phyloP scores from a whole-genome alignment of 2,329 filamentous ascomycete genomes.

The Penicillium sp. region DNA sequence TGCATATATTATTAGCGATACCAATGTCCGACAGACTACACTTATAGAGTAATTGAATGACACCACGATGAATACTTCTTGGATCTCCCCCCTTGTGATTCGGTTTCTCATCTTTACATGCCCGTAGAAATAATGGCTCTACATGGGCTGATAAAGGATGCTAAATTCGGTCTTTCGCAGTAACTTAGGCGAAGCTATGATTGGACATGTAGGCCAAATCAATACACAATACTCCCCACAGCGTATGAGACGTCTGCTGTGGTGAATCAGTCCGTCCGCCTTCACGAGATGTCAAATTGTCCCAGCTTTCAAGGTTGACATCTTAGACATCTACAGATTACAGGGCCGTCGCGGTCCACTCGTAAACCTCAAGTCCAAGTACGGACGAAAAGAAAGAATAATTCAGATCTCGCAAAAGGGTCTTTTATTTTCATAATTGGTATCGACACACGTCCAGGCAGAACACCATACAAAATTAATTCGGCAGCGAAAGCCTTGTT shows the following conservation, averaged over 20 bases:
- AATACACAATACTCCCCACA: neutral
- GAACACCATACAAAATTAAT: constrained; percentile 42
- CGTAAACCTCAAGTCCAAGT: no score
- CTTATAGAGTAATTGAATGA: neutral
- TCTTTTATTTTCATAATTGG: constrained; percentile 48
- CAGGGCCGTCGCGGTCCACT: neutral
- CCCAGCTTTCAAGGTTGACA: neutral
- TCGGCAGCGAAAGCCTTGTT: constrained; percentile 32
- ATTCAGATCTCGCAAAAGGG: constrained; percentile 30
- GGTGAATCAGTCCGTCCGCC: neutral
- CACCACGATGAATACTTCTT: neutral
- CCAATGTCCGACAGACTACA: neutral
- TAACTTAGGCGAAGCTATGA: no score
- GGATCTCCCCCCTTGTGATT: no score
- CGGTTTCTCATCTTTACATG: neutral
- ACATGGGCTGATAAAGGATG: neutral
- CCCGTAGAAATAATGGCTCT: neutral
- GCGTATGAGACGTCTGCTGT: neutral
- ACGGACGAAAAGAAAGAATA: neutral
- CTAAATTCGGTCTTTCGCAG: neutral
- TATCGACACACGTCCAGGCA: constrained; percentile 45
- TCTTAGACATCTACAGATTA: neutral
- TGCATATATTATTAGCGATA: neutral
- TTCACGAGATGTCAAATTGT: neutral
- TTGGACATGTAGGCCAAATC: no score